Conservation (phyloP, 2,329 filamentous ascomycete genomes). For the Cadophora malorum region DNA sequence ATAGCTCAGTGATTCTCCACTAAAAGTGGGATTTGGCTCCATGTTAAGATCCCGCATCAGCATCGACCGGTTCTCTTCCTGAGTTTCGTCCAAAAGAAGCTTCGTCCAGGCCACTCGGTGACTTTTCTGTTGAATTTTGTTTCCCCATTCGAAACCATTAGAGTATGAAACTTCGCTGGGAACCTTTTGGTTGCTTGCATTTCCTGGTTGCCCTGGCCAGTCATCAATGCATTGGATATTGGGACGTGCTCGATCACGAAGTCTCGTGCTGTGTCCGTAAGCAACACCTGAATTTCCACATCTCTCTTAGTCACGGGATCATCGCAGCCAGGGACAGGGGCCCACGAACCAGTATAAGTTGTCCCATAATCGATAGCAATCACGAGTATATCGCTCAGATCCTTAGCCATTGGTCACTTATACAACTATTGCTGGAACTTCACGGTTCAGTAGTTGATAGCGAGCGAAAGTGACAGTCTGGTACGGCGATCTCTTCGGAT, state of each 20-base stretch:
- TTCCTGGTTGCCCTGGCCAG: background rate
- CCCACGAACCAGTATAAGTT: slow-evolving; percentile 2
- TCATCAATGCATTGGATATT: slow-evolving; percentile 4
- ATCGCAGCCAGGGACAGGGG: background rate
- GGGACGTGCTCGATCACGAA: background rate
- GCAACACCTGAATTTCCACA: background rate
- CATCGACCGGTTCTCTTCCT: background rate
- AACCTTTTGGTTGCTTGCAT: slow-evolving; percentile 12
- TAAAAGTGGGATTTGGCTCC: background rate
- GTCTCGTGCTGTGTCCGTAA: slow-evolving; percentile 2
- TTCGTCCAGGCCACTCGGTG: slow-evolving; percentile 2
- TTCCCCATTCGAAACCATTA: background rate
- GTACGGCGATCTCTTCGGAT: background rate
- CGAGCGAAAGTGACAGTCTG: background rate
- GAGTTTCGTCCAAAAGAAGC: background rate
- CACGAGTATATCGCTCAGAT: background rate
- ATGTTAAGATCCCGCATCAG: slow-evolving; percentile 1
- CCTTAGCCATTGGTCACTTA: background rate
- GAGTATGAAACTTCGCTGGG: slow-evolving; percentile 9
- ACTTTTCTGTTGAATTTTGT: background rate
- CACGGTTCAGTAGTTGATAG: background rate
- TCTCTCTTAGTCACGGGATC: background rate
- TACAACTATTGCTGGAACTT: too few relatives aligned
- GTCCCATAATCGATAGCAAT: slow-evolving; percentile 10
- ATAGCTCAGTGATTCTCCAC: background rate